phyloP scores from a whole-genome alignment of 352 stramenopile species.

The Phytopythium helicoides region DNA sequence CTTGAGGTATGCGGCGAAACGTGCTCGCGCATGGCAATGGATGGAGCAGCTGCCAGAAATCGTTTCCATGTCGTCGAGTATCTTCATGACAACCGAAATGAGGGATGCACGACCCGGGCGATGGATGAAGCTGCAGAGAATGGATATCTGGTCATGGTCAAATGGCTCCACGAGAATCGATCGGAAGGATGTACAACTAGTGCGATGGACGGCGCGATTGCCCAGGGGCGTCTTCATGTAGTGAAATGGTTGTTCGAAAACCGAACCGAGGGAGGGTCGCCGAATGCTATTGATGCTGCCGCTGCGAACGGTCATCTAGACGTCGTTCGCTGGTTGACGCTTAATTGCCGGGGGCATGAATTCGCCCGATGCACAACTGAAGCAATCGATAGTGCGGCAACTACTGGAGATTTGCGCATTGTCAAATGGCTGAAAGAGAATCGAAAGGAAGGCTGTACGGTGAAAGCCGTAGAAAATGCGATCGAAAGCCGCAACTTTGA shows the following conservation, averaged over 20 bases:
- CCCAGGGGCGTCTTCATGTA: too few relatives aligned
- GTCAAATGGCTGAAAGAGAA: not conserved
- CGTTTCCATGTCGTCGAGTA: not conserved
- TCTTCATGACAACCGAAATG: not conserved
- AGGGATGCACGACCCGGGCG: conserved; percentile 1
- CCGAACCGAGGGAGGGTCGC: not conserved
- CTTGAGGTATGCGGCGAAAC: too few relatives aligned
- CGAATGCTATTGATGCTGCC: not conserved
- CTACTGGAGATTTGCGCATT: not conserved
- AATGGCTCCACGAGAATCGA: not conserved
- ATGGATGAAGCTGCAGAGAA: conserved; percentile 2
- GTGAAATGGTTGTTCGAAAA: not conserved
- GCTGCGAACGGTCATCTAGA: not conserved
- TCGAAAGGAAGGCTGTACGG: not conserved
- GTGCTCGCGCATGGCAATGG: too few relatives aligned
- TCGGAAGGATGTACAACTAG: not conserved
- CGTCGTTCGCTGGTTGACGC: not conserved
- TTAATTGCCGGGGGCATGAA: not conserved
- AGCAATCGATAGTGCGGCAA: not conserved
- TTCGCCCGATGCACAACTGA: not conserved
- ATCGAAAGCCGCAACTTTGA: not conserved
- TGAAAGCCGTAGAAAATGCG: not conserved
- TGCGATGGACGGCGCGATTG: too few relatives aligned
- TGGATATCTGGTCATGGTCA: not conserved
- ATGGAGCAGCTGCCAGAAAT: too few relatives aligned